These are phyloP conservation scores for Pythium plurisporium DNA, from an alignment of 352 stramenopile genomes.

Conservation along the genomic window DNA sequence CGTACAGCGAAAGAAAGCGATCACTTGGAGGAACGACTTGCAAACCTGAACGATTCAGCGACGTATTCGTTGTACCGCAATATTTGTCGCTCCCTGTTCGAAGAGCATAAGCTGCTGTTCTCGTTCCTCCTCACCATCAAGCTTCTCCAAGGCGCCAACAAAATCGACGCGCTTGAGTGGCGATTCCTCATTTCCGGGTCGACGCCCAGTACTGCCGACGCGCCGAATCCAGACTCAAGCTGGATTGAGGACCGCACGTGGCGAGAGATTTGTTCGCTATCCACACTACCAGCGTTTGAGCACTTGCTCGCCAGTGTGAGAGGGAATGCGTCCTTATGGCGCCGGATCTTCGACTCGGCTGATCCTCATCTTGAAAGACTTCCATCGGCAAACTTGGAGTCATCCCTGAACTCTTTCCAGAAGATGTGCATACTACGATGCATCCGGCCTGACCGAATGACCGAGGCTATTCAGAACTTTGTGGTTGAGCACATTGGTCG, in stretches of 20 bases:
- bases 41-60: conserved; percentile 90
- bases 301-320: conserved; percentile 24
- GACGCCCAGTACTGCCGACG: conserved; percentile 49
- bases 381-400: conserved; percentile 27
- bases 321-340: conserved; percentile 28
- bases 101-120: conserved; percentile 95
- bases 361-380: conserved; percentile 40
- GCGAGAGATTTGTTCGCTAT: conserved; percentile 36
- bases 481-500: conserved; percentile 76
- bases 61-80: conserved; percentile 93
- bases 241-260: conserved; percentile 47
- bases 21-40: conserved; percentile 71
- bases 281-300: conserved; percentile 35
- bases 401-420: conserved; percentile 33
- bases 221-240: conserved; percentile 59
- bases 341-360: conserved; percentile 41
- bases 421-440: conserved; percentile 58
- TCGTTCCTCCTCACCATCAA: conserved; percentile 92
- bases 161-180: conserved; percentile 90
- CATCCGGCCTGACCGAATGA: conserved; percentile 59
- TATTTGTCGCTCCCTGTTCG: conserved; percentile 92
- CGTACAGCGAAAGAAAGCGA: conserved; percentile 81
- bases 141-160: conserved; percentile 61
- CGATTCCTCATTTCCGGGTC: conserved; percentile 91
- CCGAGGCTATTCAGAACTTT: conserved; percentile 75